Percentiles rank a stretch among this genome's conserved stretches.
Evolutionary conservation across 768 basidiomycete species (phyloP).

Genomic region (Pleurotus citrinopileatus): DNA sequence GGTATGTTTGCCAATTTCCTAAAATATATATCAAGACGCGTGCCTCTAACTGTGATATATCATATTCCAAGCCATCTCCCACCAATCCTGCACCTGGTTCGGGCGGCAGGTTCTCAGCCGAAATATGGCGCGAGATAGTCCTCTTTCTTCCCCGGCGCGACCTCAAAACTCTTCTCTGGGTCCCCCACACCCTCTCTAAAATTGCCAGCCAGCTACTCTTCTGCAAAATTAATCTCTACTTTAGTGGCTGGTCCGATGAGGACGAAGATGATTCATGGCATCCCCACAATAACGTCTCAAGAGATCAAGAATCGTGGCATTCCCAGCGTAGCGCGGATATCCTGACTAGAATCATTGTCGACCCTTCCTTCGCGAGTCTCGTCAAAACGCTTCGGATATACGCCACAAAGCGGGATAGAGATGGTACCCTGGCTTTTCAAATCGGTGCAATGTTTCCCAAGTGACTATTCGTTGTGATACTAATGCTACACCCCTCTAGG

Average conservation of each 20-base stretch:
- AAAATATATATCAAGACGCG: background rate
- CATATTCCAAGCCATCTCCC: background rate
- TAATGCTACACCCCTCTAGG: slow-evolving; percentile 30
- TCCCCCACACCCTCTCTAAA: slow-evolving; percentile 65
- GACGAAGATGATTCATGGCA: slow-evolving; percentile 21
- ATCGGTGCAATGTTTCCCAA: slow-evolving; percentile 39
- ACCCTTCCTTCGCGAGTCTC: slow-evolving; percentile 53
- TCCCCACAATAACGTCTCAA: slow-evolving; percentile 9
- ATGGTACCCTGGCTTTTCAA: slow-evolving; percentile 59
- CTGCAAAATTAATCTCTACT: slow-evolving; percentile 60
- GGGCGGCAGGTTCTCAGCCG: slow-evolving; percentile 57
- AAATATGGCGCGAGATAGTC: slow-evolving; percentile 73
- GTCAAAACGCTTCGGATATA: slow-evolving; percentile 59
- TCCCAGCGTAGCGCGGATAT: slow-evolving; percentile 71
- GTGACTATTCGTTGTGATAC: background rate
- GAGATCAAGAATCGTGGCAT: slow-evolving; percentile 46
- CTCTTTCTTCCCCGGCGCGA: slow-evolving; percentile 60
- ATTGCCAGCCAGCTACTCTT: slow-evolving; percentile 70
- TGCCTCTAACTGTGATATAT: background rate
- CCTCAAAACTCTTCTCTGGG: slow-evolving; percentile 58
- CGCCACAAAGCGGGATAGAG: slow-evolving; percentile 44
- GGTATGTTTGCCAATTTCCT: slow-evolving; percentile 29
- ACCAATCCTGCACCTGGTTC: slow-evolving; percentile 37
- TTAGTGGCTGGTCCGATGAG: slow-evolving; percentile 31
- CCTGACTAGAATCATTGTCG: slow-evolving; percentile 61